phyloP scores from a whole-genome alignment of 1,284 basidiomycete species.

The Naganishia sp. region DNA sequence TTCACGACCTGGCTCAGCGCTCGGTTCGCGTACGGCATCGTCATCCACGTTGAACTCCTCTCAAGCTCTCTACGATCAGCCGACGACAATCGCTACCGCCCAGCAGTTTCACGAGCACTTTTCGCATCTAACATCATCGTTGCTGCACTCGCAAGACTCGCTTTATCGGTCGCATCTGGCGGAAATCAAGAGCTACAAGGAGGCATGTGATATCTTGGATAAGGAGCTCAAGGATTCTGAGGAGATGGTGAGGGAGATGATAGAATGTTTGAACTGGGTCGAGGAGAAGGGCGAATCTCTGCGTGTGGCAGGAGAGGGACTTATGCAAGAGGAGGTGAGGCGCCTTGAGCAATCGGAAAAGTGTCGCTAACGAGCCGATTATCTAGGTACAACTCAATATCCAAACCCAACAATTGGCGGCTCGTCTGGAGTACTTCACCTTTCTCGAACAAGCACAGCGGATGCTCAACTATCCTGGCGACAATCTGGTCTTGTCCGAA shows the following conservation, averaged over 20 bases:
- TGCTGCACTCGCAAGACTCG: constrained; percentile 86
- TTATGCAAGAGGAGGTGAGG: constrained; percentile 51
- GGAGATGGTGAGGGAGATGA: constrained; percentile 30
- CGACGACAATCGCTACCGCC: constrained; percentile 66
- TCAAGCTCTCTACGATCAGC: constrained; percentile 67
- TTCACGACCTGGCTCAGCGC: constrained; percentile 30
- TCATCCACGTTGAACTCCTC: constrained; percentile 55
- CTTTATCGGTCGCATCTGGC: constrained; percentile 81
- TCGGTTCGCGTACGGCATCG: constrained; percentile 46
- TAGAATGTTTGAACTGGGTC: constrained; percentile 33
- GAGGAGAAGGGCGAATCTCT: constrained; percentile 34
- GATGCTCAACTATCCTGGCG: constrained; percentile 87
- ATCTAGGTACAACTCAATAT: constrained; percentile 66
- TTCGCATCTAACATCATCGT: constrained; percentile 76
- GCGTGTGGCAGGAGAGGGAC: constrained; percentile 32
- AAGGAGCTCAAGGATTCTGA: constrained; percentile 63
- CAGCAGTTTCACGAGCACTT: constrained; percentile 97
- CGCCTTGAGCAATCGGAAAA: constrained; percentile 2
- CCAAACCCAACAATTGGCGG: constrained; percentile 73
- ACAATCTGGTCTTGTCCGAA: constrained; percentile 79
- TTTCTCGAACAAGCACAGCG: constrained; percentile 85
- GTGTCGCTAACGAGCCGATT: constrained; percentile 3
- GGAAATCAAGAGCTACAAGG: constrained; percentile 69
- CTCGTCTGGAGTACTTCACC: constrained; percentile 82
- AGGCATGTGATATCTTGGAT: constrained; percentile 70